phyloP scores from a whole-genome alignment of 2,329 filamentous ascomycete species.

The Aureobasidium pullulans region DNA sequence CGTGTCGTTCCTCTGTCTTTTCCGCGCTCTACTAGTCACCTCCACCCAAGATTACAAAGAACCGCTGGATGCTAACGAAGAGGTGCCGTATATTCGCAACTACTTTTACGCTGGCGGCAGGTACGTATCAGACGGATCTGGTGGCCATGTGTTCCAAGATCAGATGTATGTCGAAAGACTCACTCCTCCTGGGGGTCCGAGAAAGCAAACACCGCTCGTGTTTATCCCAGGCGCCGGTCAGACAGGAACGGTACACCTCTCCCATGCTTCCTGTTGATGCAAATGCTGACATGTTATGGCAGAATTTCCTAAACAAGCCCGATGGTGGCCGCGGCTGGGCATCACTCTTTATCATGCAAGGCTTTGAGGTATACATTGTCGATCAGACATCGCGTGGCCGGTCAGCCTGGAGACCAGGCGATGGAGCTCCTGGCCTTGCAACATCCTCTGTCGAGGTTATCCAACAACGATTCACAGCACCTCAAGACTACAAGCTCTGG shows the following conservation, averaged over 20 bases:
- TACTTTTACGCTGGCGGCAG: conserved; percentile 22
- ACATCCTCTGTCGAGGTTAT: conserved; percentile 23
- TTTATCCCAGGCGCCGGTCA: conserved; percentile 39
- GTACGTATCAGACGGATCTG: conserved; percentile 16
- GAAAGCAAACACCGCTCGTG: conserved; percentile 28
- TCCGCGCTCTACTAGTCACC: not conserved
- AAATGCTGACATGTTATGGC: not conserved
- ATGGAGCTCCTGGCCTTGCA: not conserved
- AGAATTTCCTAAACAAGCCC: conserved; percentile 40
- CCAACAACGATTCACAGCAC: conserved; percentile 29
- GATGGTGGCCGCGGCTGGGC: conserved; percentile 43
- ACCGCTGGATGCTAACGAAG: not conserved
- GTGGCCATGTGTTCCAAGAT: conserved; percentile 22
- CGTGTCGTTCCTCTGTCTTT: not conserved
- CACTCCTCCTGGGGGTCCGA: conserved; percentile 24
- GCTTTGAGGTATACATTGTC: conserved; percentile 40
- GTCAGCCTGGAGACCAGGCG: conserved; percentile 17
- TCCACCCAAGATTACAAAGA: not conserved
- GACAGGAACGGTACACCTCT: conserved; percentile 31
- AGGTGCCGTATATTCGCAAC: conserved; percentile 1
- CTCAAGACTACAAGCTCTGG: conserved; percentile 31
- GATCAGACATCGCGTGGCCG: conserved; percentile 34
- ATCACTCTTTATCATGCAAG: conserved; percentile 38
- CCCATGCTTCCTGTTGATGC: not conserved
- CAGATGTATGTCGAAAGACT: conserved; percentile 52